phyloP scores from a whole-genome alignment of 352 stramenopile species.

The Phytophthora hybrid region DNA sequence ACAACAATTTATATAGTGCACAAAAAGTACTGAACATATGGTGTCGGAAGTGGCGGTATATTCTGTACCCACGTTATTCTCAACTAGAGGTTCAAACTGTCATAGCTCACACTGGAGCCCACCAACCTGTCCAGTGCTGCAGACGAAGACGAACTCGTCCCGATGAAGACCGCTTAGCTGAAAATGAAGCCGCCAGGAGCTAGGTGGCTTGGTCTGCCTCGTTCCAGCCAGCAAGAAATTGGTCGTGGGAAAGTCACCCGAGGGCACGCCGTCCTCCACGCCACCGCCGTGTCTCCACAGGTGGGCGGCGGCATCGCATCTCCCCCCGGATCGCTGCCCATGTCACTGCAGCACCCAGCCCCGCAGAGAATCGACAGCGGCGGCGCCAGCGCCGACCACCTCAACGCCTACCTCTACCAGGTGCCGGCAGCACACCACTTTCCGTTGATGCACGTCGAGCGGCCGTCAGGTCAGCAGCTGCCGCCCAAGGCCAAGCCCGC shows the following conservation, averaged over 20 bases:
- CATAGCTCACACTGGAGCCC: too few relatives aligned
- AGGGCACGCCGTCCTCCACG: conserved; percentile 70
- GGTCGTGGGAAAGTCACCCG: conserved; percentile 36
- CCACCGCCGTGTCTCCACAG: conserved; percentile 64
- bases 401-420: conserved; percentile 84
- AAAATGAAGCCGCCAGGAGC: too few relatives aligned
- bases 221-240: conserved; percentile 33
- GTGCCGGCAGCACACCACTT: conserved; percentile 66
- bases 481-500: conserved; percentile 30
- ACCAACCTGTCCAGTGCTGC: too few relatives aligned
- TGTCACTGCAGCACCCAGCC: conserved; percentile 32
- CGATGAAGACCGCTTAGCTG: too few relatives aligned
- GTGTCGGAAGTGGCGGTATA: too few relatives aligned
- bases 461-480: conserved; percentile 58
- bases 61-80: too few relatives aligned
- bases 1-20: too few relatives aligned
- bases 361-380: conserved; percentile 55
- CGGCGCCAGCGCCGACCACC: conserved; percentile 54
- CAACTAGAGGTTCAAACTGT: too few relatives aligned
- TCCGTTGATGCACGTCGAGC: conserved; percentile 66
- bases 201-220: too few relatives aligned
- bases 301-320: conserved; percentile 43
- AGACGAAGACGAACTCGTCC: too few relatives aligned
- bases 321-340: conserved; percentile 34
- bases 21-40: too few relatives aligned